Evolutionary conservation across 352 stramenopile genomes (phyloP).

Genomic region (Phytophthora macrochlamydospora): DNA sequence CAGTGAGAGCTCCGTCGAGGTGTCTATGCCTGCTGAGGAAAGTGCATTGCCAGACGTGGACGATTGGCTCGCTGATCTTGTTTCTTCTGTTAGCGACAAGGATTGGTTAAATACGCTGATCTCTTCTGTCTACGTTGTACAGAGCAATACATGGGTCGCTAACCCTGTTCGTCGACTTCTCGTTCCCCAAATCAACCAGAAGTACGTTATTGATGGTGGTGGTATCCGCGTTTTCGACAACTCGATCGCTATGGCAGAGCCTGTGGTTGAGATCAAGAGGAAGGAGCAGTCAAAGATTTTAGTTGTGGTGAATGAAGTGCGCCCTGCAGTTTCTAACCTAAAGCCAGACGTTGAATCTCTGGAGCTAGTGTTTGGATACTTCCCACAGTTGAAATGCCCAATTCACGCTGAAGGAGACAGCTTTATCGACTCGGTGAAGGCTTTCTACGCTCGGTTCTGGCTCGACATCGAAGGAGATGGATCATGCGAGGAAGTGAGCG

Average conservation of each 20-base stretch:
- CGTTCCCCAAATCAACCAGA: conserved; percentile 50
- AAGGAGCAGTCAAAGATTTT: conserved; percentile 34
- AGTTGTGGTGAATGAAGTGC: conserved; percentile 60
- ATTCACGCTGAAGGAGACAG: conserved; percentile 53
- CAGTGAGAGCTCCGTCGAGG: conserved; percentile 24
- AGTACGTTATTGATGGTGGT: conserved; percentile 36
- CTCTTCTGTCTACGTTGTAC: conserved; percentile 48
- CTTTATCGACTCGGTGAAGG: conserved; percentile 67
- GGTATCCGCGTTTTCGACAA: conserved; percentile 45
- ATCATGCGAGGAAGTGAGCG: conserved; percentile 61
- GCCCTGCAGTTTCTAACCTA: conserved; percentile 61
- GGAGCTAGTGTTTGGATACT: conserved; percentile 60
- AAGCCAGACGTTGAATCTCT: conserved; percentile 48
- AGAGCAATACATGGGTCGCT: conserved; percentile 63
- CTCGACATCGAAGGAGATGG: conserved; percentile 63
- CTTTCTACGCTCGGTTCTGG: conserved; percentile 83
- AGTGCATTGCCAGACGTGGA: conserved; percentile 34
- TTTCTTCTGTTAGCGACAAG: conserved; percentile 38
- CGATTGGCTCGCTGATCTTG: conserved; percentile 48
- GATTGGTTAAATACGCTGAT: conserved; percentile 64
- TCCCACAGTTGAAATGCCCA: conserved; percentile 47
- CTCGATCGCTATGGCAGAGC: conserved; percentile 34
- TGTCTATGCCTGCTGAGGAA: conserved; percentile 37
- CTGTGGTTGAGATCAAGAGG: conserved; percentile 62
- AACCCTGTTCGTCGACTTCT: conserved; percentile 70